Conservation (phyloP, 2,329 filamentous ascomycete genomes). For the Diaporthe velutina region DNA sequence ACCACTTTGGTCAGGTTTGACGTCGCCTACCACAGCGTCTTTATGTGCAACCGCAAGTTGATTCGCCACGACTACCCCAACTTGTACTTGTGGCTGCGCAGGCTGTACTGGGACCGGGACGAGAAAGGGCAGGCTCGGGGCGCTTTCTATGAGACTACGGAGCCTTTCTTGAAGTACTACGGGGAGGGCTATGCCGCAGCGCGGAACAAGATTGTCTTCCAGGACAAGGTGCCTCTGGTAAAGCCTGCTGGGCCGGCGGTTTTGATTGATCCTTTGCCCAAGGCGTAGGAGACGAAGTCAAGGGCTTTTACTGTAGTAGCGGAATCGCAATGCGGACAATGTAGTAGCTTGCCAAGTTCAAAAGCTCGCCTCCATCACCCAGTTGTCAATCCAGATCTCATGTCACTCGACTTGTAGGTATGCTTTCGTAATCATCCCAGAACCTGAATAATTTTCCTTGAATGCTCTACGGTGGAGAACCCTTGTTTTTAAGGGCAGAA, state of each 20-base stretch:
- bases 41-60: constrained; percentile 73
- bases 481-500: not conserved
- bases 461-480: not conserved
- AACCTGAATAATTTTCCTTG: too few relatives aligned
- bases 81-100: constrained; percentile 76
- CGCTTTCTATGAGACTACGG: constrained; percentile 77
- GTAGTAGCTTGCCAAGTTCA: too few relatives aligned
- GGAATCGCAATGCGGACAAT: too few relatives aligned
- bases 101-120: constrained; percentile 76
- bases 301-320: too few relatives aligned
- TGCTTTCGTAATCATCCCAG: not conserved
- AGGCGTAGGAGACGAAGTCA: not conserved
- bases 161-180: constrained; percentile 62
- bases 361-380: too few relatives aligned
- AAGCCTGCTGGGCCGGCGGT: constrained; percentile 47
- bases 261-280: constrained; percentile 44
- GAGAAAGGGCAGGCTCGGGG: constrained; percentile 53
- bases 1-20: constrained; percentile 79
- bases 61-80: constrained; percentile 75
- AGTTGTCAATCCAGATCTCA: not conserved
- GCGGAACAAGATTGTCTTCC: constrained; percentile 45
- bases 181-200: constrained; percentile 47
- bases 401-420: not conserved
- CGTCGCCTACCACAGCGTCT: constrained; percentile 75
- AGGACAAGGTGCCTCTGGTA: constrained; percentile 46